phyloP scores from a whole-genome alignment of 2,329 filamentous ascomycete genomes.

The Fusarium sp. region DNA sequence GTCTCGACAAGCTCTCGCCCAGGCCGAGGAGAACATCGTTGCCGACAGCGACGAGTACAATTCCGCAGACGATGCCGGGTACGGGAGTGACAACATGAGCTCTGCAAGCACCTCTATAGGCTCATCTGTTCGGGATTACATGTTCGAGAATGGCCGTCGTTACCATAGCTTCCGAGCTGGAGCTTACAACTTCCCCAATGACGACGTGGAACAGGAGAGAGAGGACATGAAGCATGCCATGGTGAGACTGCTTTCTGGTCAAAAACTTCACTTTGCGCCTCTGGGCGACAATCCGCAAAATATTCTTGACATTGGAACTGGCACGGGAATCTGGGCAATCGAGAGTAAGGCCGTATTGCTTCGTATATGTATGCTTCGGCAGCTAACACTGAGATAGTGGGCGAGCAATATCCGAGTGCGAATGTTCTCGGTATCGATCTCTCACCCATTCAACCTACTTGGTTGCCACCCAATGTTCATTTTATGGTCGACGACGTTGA shows the following conservation, averaged over 20 bases:
- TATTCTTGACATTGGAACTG: conserved; percentile 68
- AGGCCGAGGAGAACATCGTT: conserved; percentile 52
- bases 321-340: conserved; percentile 70
- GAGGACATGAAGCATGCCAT: conserved; percentile 68
- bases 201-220: conserved; percentile 68
- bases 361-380: background rate
- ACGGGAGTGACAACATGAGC: conserved; percentile 52
- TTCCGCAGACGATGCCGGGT: conserved; percentile 46
- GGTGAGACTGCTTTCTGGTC: conserved; percentile 60
- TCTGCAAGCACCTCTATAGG: conserved; percentile 53
- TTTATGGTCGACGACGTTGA: conserved; percentile 70
- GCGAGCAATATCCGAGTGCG: conserved; percentile 56
- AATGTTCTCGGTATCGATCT: conserved; percentile 59
- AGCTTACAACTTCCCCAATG: conserved; percentile 68
- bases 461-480: conserved; percentile 65
- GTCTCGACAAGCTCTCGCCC: conserved; percentile 50
- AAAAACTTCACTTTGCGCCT: conserved; percentile 64
- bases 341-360: conserved; percentile 54
- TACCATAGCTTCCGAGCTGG: conserved; percentile 68
- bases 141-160: conserved; percentile 67
- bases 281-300: conserved; percentile 59
- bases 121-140: conserved; percentile 61
- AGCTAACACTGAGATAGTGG: conserved; percentile 53
- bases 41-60: conserved; percentile 49
- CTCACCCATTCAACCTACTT: conserved; percentile 61